Conservation (phyloP, 2,329 filamentous ascomycete genomes). For the Thielaviopsis punctulata region DNA sequence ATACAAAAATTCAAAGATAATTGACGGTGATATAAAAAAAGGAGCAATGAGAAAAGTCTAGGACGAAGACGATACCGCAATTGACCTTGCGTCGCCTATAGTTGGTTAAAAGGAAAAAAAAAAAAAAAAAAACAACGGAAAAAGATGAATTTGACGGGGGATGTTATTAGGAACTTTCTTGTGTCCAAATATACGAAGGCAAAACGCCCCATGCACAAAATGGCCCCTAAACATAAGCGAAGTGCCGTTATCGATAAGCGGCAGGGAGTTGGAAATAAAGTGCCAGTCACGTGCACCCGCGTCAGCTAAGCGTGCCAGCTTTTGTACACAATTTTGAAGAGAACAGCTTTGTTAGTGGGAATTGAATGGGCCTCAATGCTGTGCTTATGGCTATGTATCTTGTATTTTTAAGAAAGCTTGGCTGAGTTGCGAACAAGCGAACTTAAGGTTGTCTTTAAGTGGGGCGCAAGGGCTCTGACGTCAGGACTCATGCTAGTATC, state of each 20-base stretch:
- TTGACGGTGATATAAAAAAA: too few relatives aligned
- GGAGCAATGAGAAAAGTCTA: not conserved
- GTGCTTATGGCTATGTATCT: too few relatives aligned
- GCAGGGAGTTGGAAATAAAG: not conserved
- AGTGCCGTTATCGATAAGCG: not conserved
- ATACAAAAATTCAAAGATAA: too few relatives aligned
- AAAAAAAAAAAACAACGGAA: too few relatives aligned
- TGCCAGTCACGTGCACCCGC: not conserved
- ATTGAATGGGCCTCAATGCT: too few relatives aligned
- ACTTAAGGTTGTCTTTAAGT: not conserved
- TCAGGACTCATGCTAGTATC: not conserved
- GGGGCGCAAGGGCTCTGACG: not conserved
- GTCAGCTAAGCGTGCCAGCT: not conserved
- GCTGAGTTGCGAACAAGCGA: too few relatives aligned
- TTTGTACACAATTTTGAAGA: not conserved
- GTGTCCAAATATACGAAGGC: not conserved
- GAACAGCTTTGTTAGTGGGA: too few relatives aligned
- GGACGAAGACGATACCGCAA: not conserved
- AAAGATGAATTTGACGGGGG: too few relatives aligned
- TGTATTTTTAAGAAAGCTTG: not conserved
- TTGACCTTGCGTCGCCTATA: not conserved
- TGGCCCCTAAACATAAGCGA: not conserved
- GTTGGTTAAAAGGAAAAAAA: not conserved
- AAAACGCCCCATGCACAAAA: not conserved
- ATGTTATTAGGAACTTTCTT: not conserved